Conservation (phyloP, 1,284 basidiomycete species). For the Rhodotorula sp. region DNA sequence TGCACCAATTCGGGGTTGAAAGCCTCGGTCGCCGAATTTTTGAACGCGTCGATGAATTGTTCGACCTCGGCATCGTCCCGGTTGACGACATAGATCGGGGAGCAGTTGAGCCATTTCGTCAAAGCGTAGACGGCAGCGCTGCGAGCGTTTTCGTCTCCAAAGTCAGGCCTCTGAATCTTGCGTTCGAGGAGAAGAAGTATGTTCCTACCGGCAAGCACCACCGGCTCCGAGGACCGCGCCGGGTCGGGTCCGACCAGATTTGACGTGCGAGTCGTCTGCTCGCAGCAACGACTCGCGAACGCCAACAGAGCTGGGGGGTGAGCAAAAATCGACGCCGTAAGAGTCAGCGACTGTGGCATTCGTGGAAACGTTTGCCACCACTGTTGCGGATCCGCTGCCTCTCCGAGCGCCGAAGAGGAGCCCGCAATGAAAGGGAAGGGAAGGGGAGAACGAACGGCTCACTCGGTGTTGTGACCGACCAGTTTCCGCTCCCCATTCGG, state of each 20-base stretch:
- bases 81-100: conserved; percentile 43
- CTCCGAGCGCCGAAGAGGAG: not conserved
- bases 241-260: conserved; percentile 32
- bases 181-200: not conserved
- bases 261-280: conserved; percentile 35
- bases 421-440: not conserved
- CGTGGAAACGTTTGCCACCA: conserved; percentile 25
- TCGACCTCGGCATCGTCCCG: conserved; percentile 40
- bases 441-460: not conserved
- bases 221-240: conserved; percentile 42
- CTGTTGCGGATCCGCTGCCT: not conserved
- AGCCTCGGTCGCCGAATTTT: conserved; percentile 19
- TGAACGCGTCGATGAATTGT: conserved; percentile 35
- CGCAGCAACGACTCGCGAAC: conserved; percentile 35
- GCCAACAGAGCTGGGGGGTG: conserved; percentile 30
- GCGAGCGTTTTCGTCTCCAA: not conserved
- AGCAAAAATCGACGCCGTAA: not conserved
- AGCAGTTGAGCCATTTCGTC: conserved; percentile 37
- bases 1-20: conserved; percentile 40
- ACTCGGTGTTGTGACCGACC: conserved; percentile 20
- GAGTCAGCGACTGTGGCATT: not conserved
- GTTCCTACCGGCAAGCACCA: conserved; percentile 38
- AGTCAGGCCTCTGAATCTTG: not conserved
- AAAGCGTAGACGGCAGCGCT: conserved; percentile 38
- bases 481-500: conserved; percentile 35